These are phyloP conservation scores for Backusella liffmaniae DNA, from an alignment of 192 early-diverging fungal genomes.

Conservation along the genomic window DNA sequence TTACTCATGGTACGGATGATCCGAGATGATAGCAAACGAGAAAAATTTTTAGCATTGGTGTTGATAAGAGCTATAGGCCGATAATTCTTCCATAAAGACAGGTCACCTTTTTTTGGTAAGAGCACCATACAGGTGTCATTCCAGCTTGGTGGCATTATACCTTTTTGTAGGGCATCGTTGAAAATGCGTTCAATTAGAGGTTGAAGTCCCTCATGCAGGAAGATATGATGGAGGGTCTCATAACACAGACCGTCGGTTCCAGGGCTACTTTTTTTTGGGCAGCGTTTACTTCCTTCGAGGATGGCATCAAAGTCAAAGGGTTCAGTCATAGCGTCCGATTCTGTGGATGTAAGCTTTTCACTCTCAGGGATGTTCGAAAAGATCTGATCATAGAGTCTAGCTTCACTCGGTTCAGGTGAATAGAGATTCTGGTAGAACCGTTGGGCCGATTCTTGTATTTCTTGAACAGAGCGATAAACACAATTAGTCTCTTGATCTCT, in stretches of 20 bases:
- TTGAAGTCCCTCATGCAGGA: background rate
- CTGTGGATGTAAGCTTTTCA: background rate
- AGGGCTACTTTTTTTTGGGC: constrained; percentile 9
- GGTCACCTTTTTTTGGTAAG: constrained; percentile 32
- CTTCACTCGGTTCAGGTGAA: constrained; percentile 8
- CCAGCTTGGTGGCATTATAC: constrained; percentile 7
- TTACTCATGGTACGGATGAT: background rate
- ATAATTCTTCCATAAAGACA: constrained; percentile 18
- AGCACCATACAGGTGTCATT: constrained; percentile 16
- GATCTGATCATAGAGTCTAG: background rate
- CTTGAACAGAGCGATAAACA: background rate
- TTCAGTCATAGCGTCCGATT: background rate
- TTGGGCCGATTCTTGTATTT: background rate
- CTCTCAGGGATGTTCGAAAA: background rate
- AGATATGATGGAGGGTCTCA: background rate
- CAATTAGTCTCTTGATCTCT: too few species aligned
- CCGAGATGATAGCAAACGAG: background rate
- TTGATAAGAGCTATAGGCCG: constrained; percentile 24
- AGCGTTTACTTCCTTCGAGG: background rate
- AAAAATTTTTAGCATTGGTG: constrained; percentile 27
- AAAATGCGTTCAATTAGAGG: background rate
- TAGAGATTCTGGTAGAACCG: constrained; percentile 7
- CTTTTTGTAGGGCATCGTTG: background rate
- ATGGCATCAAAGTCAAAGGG: background rate
- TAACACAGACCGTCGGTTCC: constrained; percentile 16